These are phyloP conservation scores for Petunia hybrid DNA, from an alignment of 305 asterid genomes.

Conservation along the genomic window DNA sequence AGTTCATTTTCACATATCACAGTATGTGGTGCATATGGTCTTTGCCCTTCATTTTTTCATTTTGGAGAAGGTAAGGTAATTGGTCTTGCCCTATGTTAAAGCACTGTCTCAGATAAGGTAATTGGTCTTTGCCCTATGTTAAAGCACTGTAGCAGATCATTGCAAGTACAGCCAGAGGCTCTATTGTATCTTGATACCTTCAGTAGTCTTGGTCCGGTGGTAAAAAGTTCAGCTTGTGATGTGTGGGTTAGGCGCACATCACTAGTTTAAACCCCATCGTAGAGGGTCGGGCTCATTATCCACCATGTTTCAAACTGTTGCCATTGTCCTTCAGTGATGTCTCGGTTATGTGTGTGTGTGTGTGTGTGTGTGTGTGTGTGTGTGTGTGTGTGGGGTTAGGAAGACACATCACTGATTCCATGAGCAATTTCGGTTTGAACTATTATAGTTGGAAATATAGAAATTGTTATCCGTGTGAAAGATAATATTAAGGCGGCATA, in stretches of 20 bases:
- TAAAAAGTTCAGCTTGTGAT: not conserved
- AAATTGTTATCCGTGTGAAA: not conserved
- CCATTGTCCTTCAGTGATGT: too few relatives aligned
- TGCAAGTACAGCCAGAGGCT: not conserved
- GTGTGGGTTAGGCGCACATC: not conserved
- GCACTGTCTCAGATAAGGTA: too few relatives aligned
- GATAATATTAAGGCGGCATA: not conserved
- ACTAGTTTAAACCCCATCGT: not conserved
- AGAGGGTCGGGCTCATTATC: not conserved
- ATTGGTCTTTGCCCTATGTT: not conserved
- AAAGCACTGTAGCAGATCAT: not conserved
- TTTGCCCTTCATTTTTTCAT: not conserved
- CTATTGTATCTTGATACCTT: not conserved
- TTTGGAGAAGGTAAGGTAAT: too few relatives aligned
- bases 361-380: too few relatives aligned
- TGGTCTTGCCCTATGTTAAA: too few relatives aligned
- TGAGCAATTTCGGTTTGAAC: not conserved
- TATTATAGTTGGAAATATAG: not conserved
- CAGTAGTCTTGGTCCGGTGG: not conserved
- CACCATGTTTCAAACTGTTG: not conserved
- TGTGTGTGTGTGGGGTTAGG: not conserved
- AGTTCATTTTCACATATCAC: slow-evolving; percentile 21
- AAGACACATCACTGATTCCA: not conserved
- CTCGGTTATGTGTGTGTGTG: too few relatives aligned
- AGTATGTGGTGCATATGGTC: not conserved